Percentiles rank a stretch among this genome's conserved stretches.
Evolutionary conservation across 2,329 filamentous ascomycete genomes (phyloP).

Genomic region (Rhynchosporium agropyri): DNA sequence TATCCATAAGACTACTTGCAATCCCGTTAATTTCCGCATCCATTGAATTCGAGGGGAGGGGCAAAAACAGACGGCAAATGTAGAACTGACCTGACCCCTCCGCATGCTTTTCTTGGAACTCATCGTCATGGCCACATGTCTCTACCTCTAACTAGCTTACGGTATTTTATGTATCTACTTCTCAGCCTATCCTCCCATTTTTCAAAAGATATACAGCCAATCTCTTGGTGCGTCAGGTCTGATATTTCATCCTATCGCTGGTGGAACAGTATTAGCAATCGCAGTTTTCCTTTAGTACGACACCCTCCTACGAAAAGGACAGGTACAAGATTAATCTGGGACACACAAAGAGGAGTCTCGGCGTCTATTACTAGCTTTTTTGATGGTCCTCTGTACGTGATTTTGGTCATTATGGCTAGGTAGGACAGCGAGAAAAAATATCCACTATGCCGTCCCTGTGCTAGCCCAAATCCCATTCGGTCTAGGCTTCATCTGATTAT

Average conservation of each 20-base stretch:
- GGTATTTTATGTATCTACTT: constrained; percentile 67
- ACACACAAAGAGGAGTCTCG: constrained; percentile 53
- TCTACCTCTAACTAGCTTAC: constrained; percentile 64
- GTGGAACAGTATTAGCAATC: constrained; percentile 55
- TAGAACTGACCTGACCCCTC: constrained; percentile 62
- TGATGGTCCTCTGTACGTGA: constrained; percentile 48
- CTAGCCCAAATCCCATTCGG: constrained; percentile 60
- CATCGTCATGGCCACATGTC: constrained; percentile 62
- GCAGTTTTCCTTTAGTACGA: constrained; percentile 55
- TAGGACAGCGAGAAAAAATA: constrained; percentile 55
- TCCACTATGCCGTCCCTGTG: constrained; percentile 59
- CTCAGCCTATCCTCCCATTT: constrained; percentile 67
- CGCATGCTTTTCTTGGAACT: constrained; percentile 63
- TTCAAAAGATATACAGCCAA: constrained; percentile 61
- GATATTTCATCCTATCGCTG: constrained; percentile 59
- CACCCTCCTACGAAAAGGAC: constrained; percentile 53
- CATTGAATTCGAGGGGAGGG: constrained; percentile 63
- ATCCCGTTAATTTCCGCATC: constrained; percentile 58
- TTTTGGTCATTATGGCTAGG: constrained; percentile 61
- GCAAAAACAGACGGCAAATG: constrained; percentile 52
- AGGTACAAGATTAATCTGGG: constrained; percentile 50
- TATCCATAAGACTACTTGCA: constrained; percentile 60
- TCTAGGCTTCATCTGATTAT: constrained; percentile 57
- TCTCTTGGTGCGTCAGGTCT: constrained; percentile 59
- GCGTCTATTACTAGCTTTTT: constrained; percentile 52